Evolutionary conservation across 108 stramenopile species (phyloP), one percentile per base, ranked within the genome.

Genomic region (Aurantiochytrium sp.): DNA sequence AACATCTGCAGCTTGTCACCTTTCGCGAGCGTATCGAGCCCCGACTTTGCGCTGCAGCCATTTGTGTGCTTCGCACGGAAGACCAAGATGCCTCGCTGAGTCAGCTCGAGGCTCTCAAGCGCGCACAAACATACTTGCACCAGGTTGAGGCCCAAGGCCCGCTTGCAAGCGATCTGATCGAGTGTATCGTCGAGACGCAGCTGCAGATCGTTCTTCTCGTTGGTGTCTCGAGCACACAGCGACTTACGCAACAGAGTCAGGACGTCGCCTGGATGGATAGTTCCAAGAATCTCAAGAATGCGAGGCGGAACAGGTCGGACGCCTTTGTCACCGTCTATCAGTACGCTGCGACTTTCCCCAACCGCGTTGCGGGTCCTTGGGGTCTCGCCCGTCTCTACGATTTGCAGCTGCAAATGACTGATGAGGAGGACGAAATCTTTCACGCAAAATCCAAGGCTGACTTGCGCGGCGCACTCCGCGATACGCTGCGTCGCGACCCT

Each of bases 341-440:
- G 6, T 83, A 21, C 23, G 51, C 51, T 12, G 14, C 14, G 49
- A 12, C 2, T 1, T 53, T 45, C 1, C 76, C 76, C 19, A 12
- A 47, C 45, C 51, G 6, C 23, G 25, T 25, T 2, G 6, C 51
- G 12, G 76, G 49, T 47, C 6, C 12, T 53, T 53, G 51, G 51
- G 49, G 51, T 18, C 76, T 83, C 25, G 76, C 45, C 6, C 76
- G 76, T 12, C 76, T 83, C 51, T 83, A 83, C 28, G 49, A 83
- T 47, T 12, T 83, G 12, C 76, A 83, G 51, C 28, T 83, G 76
- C 49, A 83, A 53, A 83, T 83, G 76, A 83, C 76, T 83, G 76
- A 83, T 3, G 76, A 83, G 23, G 45, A 83, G 45, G 76, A 83
- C 25, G 76, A 83, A 45, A 47, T 53, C 51, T 83, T 83, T 3